Conservation (phyloP, 2,329 filamentous ascomycete genomes). For the Exophiala mesophila region DNA sequence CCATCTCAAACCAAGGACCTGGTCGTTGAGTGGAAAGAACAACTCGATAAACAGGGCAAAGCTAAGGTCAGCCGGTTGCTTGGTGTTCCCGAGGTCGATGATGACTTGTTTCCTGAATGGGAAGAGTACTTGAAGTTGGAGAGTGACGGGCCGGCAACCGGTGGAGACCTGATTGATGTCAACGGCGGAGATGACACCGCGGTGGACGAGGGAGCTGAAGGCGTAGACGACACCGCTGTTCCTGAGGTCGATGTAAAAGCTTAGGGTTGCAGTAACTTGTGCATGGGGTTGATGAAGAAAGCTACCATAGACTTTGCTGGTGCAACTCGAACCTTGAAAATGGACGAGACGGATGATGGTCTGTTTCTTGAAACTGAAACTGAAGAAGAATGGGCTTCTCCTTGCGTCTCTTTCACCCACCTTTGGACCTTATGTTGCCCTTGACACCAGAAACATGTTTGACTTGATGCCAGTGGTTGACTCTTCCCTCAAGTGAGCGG, state of each 20-base stretch:
- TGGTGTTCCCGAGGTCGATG: slow-evolving; percentile 71
- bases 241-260: slow-evolving; percentile 22
- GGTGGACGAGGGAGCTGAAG: too few relatives aligned
- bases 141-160: slow-evolving; percentile 56
- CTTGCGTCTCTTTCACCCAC: background rate
- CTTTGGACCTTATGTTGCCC: slow-evolving; percentile 14
- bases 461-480: slow-evolving; percentile 22
- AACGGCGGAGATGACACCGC: slow-evolving; percentile 32
- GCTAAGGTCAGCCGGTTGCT: slow-evolving; percentile 77
- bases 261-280: too few relatives aligned
- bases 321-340: too few relatives aligned
- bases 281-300: too few relatives aligned
- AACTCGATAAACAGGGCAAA: slow-evolving; percentile 79
- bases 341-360: too few relatives aligned
- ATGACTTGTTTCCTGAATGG: slow-evolving; percentile 94
- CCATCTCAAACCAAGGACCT: slow-evolving; percentile 66
- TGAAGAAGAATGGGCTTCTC: background rate
- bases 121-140: slow-evolving; percentile 82
- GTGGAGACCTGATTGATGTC: slow-evolving; percentile 36
- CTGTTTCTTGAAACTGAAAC: too few relatives aligned
- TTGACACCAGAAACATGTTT: slow-evolving; percentile 19
- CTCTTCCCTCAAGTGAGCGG: slow-evolving; percentile 17
- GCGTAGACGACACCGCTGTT: slow-evolving; percentile 31
- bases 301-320: too few relatives aligned
- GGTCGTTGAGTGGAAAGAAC: slow-evolving; percentile 75